These are phyloP conservation scores for Aphanomyces invadans DNA, from an alignment of 352 stramenopile genomes.

Conservation along the genomic window DNA sequence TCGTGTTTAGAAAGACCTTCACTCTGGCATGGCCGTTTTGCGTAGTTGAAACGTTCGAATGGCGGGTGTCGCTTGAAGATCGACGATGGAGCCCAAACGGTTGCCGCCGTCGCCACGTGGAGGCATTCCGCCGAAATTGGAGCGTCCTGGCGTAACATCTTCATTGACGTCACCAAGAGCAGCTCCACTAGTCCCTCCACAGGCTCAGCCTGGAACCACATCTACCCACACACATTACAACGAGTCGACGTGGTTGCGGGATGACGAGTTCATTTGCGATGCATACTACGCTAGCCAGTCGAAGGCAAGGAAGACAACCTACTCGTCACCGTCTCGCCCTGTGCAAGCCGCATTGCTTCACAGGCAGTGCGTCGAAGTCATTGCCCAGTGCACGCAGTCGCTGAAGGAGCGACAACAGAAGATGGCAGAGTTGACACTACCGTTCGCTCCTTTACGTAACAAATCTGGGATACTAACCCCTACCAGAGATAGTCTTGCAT, in stretches of 20 bases:
- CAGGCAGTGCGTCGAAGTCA: slow-evolving; percentile 10
- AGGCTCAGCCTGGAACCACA: background rate
- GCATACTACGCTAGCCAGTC: slow-evolving; percentile 4
- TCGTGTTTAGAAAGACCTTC: background rate
- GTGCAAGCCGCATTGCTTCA: slow-evolving; percentile 1
- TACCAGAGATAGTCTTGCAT: background rate
- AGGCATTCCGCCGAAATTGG: background rate
- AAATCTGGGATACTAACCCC: background rate
- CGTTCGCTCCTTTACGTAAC: background rate
- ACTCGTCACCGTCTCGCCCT: background rate
- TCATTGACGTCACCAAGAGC: background rate
- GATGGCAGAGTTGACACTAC: slow-evolving; percentile 5
- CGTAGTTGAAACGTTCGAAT: background rate
- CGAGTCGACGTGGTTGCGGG: slow-evolving; percentile 16
- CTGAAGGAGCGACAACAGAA: slow-evolving; percentile 7
- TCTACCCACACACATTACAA: background rate
- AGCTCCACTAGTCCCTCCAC: background rate
- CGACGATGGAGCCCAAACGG: background rate
- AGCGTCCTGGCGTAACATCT: background rate
- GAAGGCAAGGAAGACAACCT: background rate
- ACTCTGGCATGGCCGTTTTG: background rate
- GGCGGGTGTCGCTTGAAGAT: background rate
- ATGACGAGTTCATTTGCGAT: slow-evolving; percentile 17
- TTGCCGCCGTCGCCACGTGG: background rate
- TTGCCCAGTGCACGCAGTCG: slow-evolving; percentile 6